phyloP scores from a whole-genome alignment of 805 yeast genomes.

The Spathaspora passalidarum region DNA sequence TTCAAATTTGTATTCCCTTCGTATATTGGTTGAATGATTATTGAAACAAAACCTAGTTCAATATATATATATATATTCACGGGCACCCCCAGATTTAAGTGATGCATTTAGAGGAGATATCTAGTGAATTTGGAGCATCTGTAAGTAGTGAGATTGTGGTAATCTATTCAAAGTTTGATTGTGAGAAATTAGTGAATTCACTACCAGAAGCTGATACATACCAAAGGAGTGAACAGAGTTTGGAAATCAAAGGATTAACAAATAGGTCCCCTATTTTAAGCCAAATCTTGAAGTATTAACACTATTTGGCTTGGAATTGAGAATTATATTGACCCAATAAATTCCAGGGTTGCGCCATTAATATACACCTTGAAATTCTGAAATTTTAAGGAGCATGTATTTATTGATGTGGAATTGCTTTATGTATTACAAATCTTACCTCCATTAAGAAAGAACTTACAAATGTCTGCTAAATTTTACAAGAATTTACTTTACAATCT shows the following conservation, averaged over 20 bases:
- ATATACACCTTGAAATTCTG: neutral
- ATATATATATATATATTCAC: conserved; percentile 4
- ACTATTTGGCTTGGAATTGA: conserved; percentile 3
- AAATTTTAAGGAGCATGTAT: conserved; percentile 5
- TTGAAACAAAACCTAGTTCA: conserved; percentile 4
- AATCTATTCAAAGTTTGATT: conserved; percentile 4
- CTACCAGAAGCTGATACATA: neutral
- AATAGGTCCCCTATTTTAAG: neutral
- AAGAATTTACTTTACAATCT: conserved; percentile 6
- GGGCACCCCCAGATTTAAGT: conserved; percentile 4
- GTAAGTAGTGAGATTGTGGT: conserved; percentile 4
- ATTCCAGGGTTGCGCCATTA: neutral
- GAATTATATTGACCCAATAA: neutral
- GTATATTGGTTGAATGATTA: conserved; percentile 6
- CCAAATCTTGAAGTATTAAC: conserved; percentile 4
- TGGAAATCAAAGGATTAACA: neutral
- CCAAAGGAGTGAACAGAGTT: neutral
- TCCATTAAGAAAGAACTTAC: neutral
- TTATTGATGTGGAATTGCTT: conserved; percentile 10
- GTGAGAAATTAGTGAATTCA: neutral
- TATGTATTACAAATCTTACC: conserved; percentile 7
- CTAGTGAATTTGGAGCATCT: neutral
- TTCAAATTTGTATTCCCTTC: conserved; percentile 2
- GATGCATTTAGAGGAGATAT: conserved; percentile 2
- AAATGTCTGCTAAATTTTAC: neutral